Evolutionary conservation across 2,329 filamentous ascomycete species (phyloP).

Genomic region (Ramularia endophylla): DNA sequence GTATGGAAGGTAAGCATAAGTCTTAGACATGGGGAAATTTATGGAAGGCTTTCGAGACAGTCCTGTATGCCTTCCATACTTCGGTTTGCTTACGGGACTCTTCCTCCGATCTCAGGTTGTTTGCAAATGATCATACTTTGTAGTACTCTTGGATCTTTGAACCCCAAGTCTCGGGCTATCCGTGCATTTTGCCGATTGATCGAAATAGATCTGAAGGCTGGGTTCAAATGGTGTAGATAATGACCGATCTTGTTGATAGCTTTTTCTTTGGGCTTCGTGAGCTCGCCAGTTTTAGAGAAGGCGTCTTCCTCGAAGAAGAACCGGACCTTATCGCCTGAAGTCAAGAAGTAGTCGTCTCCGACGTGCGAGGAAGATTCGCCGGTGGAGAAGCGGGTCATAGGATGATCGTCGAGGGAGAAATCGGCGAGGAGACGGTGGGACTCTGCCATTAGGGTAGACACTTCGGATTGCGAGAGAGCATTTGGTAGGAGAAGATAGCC

Average conservation of each 20-base stretch:
- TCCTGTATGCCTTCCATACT: no score
- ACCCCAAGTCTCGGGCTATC: slow-evolving; percentile 67
- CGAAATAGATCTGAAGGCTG: slow-evolving; percentile 45
- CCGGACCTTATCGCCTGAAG: slow-evolving; percentile 81
- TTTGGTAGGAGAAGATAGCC: slow-evolving; percentile 85
- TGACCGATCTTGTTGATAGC: slow-evolving; percentile 69
- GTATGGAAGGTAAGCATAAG: no score
- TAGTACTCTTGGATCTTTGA: slow-evolving; percentile 67
- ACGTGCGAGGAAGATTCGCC: slow-evolving; percentile 72
- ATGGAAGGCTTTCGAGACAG: no score
- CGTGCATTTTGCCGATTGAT: slow-evolving; percentile 52
- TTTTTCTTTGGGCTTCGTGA: slow-evolving; percentile 71
- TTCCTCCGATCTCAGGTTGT: slow-evolving; percentile 90
- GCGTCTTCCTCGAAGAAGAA: slow-evolving; percentile 99
- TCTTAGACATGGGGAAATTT: no score
- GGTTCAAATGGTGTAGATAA: slow-evolving; percentile 44
- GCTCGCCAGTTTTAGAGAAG: slow-evolving; percentile 56
- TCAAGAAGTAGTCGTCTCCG: slow-evolving; percentile 90
- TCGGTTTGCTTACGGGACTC: no score
- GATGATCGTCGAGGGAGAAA: slow-evolving; percentile 77
- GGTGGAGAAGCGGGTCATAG: slow-evolving; percentile 90
- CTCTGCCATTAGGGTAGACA: slow-evolving; percentile 64
- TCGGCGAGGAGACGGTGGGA: slow-evolving; percentile 66
- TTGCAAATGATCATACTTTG: slow-evolving; percentile 99
- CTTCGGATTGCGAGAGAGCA: slow-evolving; percentile 62